A percentile compares a stretch with the other conserved stretches of the same genome.
phyloP scores from a whole-genome alignment of 768 basidiomycete genomes.

The Mycena venus region DNA sequence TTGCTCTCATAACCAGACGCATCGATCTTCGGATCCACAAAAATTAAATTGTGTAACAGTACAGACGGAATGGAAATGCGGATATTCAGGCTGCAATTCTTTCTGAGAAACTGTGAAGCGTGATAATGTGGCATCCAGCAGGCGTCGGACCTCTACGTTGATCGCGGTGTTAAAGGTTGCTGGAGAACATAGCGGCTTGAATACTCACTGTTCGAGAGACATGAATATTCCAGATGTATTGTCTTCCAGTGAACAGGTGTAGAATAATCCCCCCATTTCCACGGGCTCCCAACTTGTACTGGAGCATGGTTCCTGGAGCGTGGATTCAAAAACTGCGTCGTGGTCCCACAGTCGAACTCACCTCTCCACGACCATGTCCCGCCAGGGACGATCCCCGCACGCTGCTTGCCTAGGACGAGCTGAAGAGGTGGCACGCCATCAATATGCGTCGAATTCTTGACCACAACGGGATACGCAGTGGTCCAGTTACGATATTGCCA shows the following conservation, averaged over 20 bases:
- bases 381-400: slow-evolving; percentile 49
- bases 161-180: neutral
- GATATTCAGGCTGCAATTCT: slow-evolving; percentile 30
- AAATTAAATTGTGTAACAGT: slow-evolving; percentile 49
- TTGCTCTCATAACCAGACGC: slow-evolving; percentile 58
- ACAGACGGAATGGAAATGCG: slow-evolving; percentile 35
- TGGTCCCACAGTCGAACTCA: neutral
- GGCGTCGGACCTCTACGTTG: slow-evolving; percentile 51
- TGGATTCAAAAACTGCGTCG: neutral
- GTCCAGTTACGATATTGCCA: slow-evolving; percentile 70
- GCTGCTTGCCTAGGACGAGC: slow-evolving; percentile 56
- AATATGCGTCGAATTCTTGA: slow-evolving; percentile 62
- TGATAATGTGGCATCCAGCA: slow-evolving; percentile 55
- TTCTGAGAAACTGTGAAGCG: slow-evolving; percentile 57
- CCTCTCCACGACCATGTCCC: slow-evolving; percentile 66
- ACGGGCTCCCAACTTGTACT: slow-evolving; percentile 58
- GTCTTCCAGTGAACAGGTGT: slow-evolving; percentile 51
- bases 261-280: slow-evolving; percentile 63
- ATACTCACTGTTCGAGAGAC: slow-evolving; percentile 59
- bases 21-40: slow-evolving; percentile 64
- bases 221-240: slow-evolving; percentile 62
- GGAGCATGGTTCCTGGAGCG: slow-evolving; percentile 60
- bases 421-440: slow-evolving; percentile 60
- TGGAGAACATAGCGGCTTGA: neutral
- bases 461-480: slow-evolving; percentile 66